Evolutionary conservation across 2,329 filamentous ascomycete genomes (phyloP), one percentile per base, ranked within the genome.

Genomic region (Cytospora schulzeri): DNA sequence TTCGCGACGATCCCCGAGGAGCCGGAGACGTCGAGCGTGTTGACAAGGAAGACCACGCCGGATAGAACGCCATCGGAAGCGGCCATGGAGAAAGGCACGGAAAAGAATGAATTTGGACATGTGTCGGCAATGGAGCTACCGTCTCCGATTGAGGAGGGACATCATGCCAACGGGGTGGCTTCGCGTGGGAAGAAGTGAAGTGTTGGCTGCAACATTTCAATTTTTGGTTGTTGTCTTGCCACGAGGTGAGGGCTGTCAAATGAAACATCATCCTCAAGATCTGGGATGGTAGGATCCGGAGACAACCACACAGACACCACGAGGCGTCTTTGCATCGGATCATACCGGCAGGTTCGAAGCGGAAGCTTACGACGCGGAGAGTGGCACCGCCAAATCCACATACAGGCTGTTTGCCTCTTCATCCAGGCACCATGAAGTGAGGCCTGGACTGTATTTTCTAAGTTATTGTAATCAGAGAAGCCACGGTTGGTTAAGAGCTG

Each of bases 1-100:
- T 94, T 92, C 73, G 86, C 90, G 4, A 92, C 92, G 0, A 96
- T 95, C 33, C 86, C 84, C 0, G 91, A 94, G 72, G 91, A 93
- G 73, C 81, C 83, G 24, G 80, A 83, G 69, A 79, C 74, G 38
- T 65, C 75, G 5, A 75, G 76, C 38, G 22, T 65, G n/a, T 48
- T 76, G 45, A 74, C 73, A 0, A 72, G 69, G 29, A 76, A 72
- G 64, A 74, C 73, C 22, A 76, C 74, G 29, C 73, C 73, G 0
- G 70, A 72, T 12, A 70, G 69, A 48, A 60, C 69, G 6, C 67
- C 69, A 9, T 66, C 50, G 28, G 63, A 45, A 3, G 19, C 26
- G n/a, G 17, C 24, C 24, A 17, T 19, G 24, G 60, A 62, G 22
- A 61, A 62, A 12, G 38, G 38, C 38, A n/a, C 6, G 6, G 38